Conservation (phyloP, 2,329 filamentous ascomycete species). For the Stagonosporopsis cucurbitacearum region DNA sequence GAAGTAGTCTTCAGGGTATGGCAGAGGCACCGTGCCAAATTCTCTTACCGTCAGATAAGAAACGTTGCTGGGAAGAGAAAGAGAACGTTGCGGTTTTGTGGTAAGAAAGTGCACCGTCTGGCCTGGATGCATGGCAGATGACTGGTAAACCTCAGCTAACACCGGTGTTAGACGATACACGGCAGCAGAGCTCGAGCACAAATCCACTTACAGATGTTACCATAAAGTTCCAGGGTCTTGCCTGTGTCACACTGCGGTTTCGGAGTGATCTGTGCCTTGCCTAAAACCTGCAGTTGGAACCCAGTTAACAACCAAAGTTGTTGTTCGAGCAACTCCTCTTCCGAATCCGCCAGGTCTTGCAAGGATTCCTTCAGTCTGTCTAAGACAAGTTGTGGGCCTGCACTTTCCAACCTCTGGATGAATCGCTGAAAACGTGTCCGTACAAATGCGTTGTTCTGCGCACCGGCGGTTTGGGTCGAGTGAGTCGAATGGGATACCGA, state of each 20-base stretch:
- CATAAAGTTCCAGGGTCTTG: conserved; percentile 49
- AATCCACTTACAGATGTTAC: conserved; percentile 47
- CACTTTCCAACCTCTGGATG: conserved; percentile 62
- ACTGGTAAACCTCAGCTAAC: conserved; percentile 53
- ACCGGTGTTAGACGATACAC: conserved; percentile 38
- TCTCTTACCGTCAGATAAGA: conserved; percentile 41
- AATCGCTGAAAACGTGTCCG: conserved; percentile 59
- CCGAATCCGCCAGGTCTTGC: conserved; percentile 43
- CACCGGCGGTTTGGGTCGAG: conserved; percentile 23
- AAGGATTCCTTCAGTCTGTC: conserved; percentile 61
- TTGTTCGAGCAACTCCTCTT: conserved; percentile 60
- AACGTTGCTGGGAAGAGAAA: conserved; percentile 45
- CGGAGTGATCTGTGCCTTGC: conserved; percentile 30
- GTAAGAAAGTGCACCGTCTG: conserved; percentile 49
- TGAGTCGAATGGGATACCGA: conserved; percentile 20
- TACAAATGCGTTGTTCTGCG: conserved; percentile 32
- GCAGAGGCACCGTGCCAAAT: conserved; percentile 57
- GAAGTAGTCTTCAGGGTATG: conserved; percentile 48
- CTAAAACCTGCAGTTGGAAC: conserved; percentile 52
- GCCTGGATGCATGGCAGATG: conserved; percentile 51
- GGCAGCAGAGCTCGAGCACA: conserved; percentile 24
- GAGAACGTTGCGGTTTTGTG: conserved; percentile 39
- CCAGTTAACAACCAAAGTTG: conserved; percentile 68
- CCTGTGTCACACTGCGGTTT: conserved; percentile 40
- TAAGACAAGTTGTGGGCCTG: conserved; percentile 60